Conservation (phyloP, 805 yeast species). For the Sungouiella blattae region DNA sequence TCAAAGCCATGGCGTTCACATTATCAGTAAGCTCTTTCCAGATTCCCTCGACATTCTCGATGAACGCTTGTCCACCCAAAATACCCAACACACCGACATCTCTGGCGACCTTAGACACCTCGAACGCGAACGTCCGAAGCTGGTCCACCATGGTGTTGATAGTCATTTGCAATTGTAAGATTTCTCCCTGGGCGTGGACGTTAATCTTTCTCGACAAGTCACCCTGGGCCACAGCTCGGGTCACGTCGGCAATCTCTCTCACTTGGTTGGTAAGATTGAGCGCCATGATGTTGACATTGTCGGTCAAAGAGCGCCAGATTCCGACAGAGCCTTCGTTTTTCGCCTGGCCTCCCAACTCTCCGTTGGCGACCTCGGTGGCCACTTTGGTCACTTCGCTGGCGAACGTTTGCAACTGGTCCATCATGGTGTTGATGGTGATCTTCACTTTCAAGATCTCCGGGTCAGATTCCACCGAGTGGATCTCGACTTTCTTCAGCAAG, state of each 20-base stretch:
- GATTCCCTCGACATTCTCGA: conserved; percentile 76
- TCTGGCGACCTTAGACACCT: conserved; percentile 81
- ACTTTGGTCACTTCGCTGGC: conserved; percentile 80
- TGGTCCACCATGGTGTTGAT: conserved; percentile 89
- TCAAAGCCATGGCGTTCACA: conserved; percentile 86
- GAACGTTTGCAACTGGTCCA: conserved; percentile 80
- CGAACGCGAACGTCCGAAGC: conserved; percentile 76
- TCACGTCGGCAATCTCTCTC: conserved; percentile 85
- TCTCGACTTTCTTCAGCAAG: conserved; percentile 72
- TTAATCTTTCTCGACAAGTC: conserved; percentile 79
- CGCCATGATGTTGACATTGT: conserved; percentile 87
- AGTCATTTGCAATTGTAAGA: conserved; percentile 77
- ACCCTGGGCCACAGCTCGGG: conserved; percentile 84
- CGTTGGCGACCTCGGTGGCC: conserved; percentile 88
- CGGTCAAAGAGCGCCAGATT: conserved; percentile 80
- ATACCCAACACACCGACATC: conserved; percentile 90
- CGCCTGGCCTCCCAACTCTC: conserved; percentile 87
- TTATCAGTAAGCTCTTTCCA: conserved; percentile 87
- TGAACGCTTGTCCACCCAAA: conserved; percentile 83
- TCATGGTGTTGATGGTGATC: conserved; percentile 81
- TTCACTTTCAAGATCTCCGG: conserved; percentile 80
- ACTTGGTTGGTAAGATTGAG: conserved; percentile 66
- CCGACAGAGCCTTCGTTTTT: conserved; percentile 83
- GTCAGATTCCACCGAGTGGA: conserved; percentile 68
- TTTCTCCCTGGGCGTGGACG: conserved; percentile 91